A percentile compares a stretch with the other conserved stretches of the same genome.
phyloP scores from a whole-genome alignment of 352 stramenopile genomes.

The Phytophthora pseudosyringae region DNA sequence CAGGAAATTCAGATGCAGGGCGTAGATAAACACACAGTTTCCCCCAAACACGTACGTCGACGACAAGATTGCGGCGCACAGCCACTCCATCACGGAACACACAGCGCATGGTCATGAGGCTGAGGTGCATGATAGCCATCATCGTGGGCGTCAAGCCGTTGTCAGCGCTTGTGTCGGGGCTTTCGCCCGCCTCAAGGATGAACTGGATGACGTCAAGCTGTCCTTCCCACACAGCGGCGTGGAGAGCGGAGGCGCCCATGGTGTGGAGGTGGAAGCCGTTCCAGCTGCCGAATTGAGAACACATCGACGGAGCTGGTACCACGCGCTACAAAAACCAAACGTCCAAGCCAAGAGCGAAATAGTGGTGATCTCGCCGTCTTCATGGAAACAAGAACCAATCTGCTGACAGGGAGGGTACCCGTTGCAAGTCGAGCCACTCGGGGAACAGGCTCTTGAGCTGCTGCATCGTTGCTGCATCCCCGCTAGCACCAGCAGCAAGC shows the following conservation, averaged over 20 bases:
- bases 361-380: no score
- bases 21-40: not conserved
- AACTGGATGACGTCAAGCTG: constrained; percentile 19
- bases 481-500: constrained; percentile 19
- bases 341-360: not conserved
- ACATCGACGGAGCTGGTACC: not conserved
- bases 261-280: constrained; percentile 27
- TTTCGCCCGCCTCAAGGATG: constrained; percentile 29
- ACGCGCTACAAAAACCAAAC: constrained; percentile 4
- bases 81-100: constrained; percentile 20
- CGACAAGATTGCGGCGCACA: constrained; percentile 30
- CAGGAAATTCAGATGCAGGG: no score
- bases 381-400: not conserved
- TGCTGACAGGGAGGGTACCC: constrained; percentile 15
- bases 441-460: constrained; percentile 14
- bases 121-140: constrained; percentile 33
- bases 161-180: constrained; percentile 21
- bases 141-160: constrained; percentile 34
- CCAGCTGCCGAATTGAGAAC: constrained; percentile 28
- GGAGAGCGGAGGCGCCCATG: constrained; percentile 32
- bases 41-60: constrained; percentile 28
- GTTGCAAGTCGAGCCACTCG: constrained; percentile 33
- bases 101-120: constrained; percentile 34
- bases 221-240: constrained; percentile 33
- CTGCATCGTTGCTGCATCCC: constrained; percentile 19